Percentiles rank a stretch among this genome's conserved stretches.
Evolutionary conservation across 202 grass and related monocot genomes (phyloP).

Genomic region (Eragrostis tef): DNA sequence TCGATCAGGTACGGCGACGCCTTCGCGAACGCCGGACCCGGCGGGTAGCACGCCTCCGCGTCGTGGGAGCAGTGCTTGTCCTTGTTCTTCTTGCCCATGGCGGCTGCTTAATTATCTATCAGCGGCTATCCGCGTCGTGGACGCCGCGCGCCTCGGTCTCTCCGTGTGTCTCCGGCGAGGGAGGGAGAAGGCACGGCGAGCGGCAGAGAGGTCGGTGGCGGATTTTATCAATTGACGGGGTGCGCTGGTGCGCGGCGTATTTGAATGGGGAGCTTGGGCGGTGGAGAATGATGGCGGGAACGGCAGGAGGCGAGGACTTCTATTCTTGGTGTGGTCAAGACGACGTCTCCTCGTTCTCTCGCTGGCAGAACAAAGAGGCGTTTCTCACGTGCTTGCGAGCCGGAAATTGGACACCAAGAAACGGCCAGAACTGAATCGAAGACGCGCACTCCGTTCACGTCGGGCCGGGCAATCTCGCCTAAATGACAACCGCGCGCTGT

Average conservation of each 20-base stretch:
- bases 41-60: constrained; percentile 55
- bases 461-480: too few species aligned
- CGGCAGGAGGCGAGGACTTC: not conserved
- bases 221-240: not conserved
- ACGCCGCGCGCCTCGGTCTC: constrained; percentile 1
- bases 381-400: not conserved
- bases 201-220: not conserved
- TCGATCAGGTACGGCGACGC: constrained; percentile 73
- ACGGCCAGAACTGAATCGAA: not conserved
- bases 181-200: not conserved
- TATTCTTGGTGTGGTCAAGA: constrained; percentile 39
- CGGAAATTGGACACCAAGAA: not conserved
- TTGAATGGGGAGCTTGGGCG: not conserved
- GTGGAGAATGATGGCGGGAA: constrained; percentile 42
- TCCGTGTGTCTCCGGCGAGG: not conserved
- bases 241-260: not conserved
- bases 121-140: too few species aligned
- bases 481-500: too few species aligned
- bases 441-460: not conserved
- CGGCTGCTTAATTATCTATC: not conserved
- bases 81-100: constrained; percentile 70
- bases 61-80: constrained; percentile 25
- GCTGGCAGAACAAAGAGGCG: not conserved
- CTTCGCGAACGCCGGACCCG: not conserved
- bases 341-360: not conserved